Conservation (phyloP, 768 basidiomycete genomes). For the Suillus tomentosus region DNA sequence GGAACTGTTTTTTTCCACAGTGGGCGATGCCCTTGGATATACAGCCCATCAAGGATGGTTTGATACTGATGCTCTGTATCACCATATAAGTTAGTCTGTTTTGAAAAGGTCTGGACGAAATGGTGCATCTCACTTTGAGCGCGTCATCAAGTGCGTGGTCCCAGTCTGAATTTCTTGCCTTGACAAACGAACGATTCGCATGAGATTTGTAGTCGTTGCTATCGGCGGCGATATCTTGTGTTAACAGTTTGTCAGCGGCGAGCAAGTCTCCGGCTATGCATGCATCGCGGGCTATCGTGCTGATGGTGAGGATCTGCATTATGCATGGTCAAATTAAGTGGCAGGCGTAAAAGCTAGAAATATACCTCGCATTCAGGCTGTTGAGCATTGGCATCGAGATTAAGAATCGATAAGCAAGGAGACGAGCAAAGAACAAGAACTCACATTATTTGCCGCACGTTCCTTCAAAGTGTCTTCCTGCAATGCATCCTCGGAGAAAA, state of each 20-base stretch:
- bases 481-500: neutral
- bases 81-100: neutral
- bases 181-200: neutral
- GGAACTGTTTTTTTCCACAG: neutral
- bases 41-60: neutral
- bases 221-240: neutral
- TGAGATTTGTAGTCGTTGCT: neutral
- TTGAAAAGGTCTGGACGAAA: neutral
- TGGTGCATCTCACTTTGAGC: neutral
- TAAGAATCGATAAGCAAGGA: too few relatives aligned
- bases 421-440: too few relatives aligned
- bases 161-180: neutral
- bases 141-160: neutral
- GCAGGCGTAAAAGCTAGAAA: too few relatives aligned
- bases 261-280: neutral
- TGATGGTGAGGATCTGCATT: neutral
- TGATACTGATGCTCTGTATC: neutral
- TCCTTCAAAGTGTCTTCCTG: neutral
- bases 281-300: neutral
- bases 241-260: neutral
- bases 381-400: too few relatives aligned
- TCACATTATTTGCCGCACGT: too few relatives aligned
- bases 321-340: too few relatives aligned
- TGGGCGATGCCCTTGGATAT: neutral
- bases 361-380: too few relatives aligned